These are phyloP conservation scores for Anthracocystis panici-leucophaei DNA, from an alignment of 1,284 basidiomycete species.

Conservation along the genomic window DNA sequence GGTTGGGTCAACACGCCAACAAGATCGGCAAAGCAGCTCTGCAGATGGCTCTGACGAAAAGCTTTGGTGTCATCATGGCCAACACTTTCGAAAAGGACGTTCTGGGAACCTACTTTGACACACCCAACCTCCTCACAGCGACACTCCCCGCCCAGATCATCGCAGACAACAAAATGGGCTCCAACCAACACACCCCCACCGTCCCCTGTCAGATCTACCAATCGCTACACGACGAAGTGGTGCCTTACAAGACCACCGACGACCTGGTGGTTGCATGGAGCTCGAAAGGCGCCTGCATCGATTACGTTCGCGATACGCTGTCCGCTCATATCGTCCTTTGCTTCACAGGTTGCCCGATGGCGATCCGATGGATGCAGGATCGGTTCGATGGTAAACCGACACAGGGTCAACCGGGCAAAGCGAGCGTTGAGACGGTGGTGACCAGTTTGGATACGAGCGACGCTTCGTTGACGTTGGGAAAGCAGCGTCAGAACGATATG, in stretches of 20 bases:
- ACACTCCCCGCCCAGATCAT: slow-evolving; percentile 30
- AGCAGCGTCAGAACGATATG: slow-evolving; percentile 35
- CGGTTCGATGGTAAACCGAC: slow-evolving; percentile 39
- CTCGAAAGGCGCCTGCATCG: slow-evolving; percentile 42
- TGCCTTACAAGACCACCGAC: slow-evolving; percentile 52
- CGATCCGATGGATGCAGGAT: slow-evolving; percentile 53
- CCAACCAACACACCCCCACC: slow-evolving; percentile 21
- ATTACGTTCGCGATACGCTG: slow-evolving; percentile 37
- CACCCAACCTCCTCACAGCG: slow-evolving; percentile 13
- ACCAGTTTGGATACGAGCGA: slow-evolving; percentile 40
- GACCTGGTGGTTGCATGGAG: slow-evolving; percentile 45
- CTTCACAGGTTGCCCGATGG: slow-evolving; percentile 37
- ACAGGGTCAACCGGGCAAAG: slow-evolving; percentile 22
- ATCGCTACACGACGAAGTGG: slow-evolving; percentile 56
- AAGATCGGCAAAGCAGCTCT: slow-evolving; percentile 33
- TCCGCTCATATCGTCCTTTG: slow-evolving; percentile 41
- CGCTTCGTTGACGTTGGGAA: slow-evolving; percentile 29
- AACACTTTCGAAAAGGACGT: slow-evolving; percentile 20
- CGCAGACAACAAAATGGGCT: slow-evolving; percentile 45
- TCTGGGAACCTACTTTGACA: slow-evolving; percentile 51
- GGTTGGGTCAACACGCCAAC: slow-evolving; percentile 49
- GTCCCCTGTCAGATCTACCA: slow-evolving; percentile 61
- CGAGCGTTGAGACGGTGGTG: slow-evolving; percentile 26
- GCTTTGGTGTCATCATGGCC: slow-evolving; percentile 48
- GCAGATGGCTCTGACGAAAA: slow-evolving; percentile 24